Evolutionary conservation across 2,329 filamentous ascomycete species (phyloP).

Genomic region (Aspergillus sclerotialis): DNA sequence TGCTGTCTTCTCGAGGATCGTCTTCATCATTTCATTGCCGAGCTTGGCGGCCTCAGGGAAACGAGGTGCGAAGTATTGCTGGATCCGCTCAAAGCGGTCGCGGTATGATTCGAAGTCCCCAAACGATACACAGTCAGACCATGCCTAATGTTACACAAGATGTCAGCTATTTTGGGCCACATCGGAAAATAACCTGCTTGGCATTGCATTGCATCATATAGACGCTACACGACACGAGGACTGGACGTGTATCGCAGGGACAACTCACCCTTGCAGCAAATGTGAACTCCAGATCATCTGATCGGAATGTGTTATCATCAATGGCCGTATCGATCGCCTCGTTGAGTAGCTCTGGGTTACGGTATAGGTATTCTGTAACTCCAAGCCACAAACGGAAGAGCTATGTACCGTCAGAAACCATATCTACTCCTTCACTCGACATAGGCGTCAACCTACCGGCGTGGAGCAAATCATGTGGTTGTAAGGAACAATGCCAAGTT

Average conservation of each 20-base stretch:
- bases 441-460: slow-evolving; percentile 49
- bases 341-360: slow-evolving; percentile 70
- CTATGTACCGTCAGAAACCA: no score
- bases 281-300: slow-evolving; percentile 93
- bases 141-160: slow-evolving; percentile 49
- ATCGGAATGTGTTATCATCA: slow-evolving; percentile 84
- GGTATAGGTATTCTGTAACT: slow-evolving; percentile 94
- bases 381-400: slow-evolving; percentile 94
- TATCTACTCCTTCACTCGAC: not conserved
- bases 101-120: slow-evolving; percentile 91
- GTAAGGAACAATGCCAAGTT: slow-evolving; percentile 87
- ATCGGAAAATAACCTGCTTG: no score
- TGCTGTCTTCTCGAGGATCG: slow-evolving; percentile 72
- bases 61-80: slow-evolving; percentile 82
- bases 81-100: slow-evolving; percentile 84
- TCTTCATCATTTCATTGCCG: slow-evolving; percentile 96
- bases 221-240: no score
- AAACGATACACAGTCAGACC: slow-evolving; percentile 87
- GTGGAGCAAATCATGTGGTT: slow-evolving; percentile 99
- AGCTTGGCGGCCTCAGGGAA: slow-evolving; percentile 82
- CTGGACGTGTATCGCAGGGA: no score
- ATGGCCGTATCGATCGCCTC: slow-evolving; percentile 81
- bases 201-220: no score
- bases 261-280: slow-evolving; percentile 70
- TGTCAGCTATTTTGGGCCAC: slow-evolving; percentile 1